A percentile compares a stretch with the other conserved stretches of the same genome.
Conservation (phyloP, 192 early-diverging fungal species). For the Dissophora globulifera region DNA sequence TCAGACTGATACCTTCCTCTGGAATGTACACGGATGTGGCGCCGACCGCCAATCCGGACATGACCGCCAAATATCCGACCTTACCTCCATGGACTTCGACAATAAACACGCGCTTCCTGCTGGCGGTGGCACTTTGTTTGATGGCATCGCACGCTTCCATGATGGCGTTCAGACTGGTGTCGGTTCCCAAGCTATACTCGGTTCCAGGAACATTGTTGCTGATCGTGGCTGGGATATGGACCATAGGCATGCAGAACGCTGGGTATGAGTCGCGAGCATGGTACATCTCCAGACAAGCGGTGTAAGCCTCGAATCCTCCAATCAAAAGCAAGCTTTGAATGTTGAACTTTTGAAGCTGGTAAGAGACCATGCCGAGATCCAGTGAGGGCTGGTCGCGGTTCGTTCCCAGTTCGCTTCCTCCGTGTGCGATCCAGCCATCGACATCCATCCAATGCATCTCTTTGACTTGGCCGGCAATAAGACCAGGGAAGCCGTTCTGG, state of each 20-base stretch:
- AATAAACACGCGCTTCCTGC: slow-evolving; percentile 92
- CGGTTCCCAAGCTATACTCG: slow-evolving; percentile 93
- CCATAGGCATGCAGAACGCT: slow-evolving; percentile 94
- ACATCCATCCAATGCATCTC: slow-evolving; percentile 86
- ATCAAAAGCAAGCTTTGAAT: slow-evolving; percentile 94
- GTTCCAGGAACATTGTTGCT: slow-evolving; percentile 99
- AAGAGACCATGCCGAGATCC: slow-evolving; percentile 90
- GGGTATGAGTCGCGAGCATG: slow-evolving; percentile 83
- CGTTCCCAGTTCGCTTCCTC: slow-evolving; percentile 94
- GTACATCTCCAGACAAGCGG: slow-evolving; percentile 77
- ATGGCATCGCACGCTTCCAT: slow-evolving; percentile 91
- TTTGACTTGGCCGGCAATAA: slow-evolving; percentile 83
- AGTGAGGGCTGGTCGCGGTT: slow-evolving; percentile 91
- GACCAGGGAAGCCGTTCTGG: slow-evolving; percentile 91
- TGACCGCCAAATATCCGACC: slow-evolving; percentile 91
- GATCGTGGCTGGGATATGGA: slow-evolving; percentile 93
- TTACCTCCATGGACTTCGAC: slow-evolving; percentile 98
- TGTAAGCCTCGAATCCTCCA: slow-evolving; percentile 97
- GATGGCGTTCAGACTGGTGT: slow-evolving; percentile 95
- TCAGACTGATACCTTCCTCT: slow-evolving; percentile 86
- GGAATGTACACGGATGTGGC: slow-evolving; percentile 95
- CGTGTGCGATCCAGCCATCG: slow-evolving; percentile 90
- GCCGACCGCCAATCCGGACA: slow-evolving; percentile 87
- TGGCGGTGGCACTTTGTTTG: slow-evolving; percentile 92
- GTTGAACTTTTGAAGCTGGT: slow-evolving; percentile 89